Percentiles rank a stretch among this genome's conserved stretches.
These are phyloP conservation scores for Phlebiopsis gigantea DNA, from an alignment of 768 basidiomycete species.

Conservation along the genomic window DNA sequence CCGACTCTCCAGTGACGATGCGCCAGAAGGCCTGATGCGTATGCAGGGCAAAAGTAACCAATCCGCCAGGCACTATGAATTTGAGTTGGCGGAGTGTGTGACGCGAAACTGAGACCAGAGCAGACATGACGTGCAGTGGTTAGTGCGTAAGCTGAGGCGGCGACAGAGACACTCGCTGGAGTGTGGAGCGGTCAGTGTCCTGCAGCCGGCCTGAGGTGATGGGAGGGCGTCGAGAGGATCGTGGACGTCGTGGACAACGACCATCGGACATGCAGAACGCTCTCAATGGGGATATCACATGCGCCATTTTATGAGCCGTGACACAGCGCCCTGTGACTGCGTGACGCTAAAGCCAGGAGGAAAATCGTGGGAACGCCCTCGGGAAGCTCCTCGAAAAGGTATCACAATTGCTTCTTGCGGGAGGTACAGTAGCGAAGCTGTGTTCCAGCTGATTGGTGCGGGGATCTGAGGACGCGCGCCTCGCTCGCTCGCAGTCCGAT, in stretches of 20 bases:
- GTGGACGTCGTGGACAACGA: neutral
- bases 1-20: slow-evolving; percentile 31
- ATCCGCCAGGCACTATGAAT: slow-evolving; percentile 67
- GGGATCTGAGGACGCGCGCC: neutral
- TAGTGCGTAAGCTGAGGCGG: neutral
- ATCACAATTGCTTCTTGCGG: neutral
- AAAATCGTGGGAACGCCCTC: neutral
- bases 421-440: neutral
- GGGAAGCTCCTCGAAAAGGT: neutral
- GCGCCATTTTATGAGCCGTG: neutral
- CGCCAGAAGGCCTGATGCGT: slow-evolving; percentile 47
- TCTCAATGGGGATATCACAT: neutral
- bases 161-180: neutral
- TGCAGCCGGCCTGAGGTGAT: neutral
- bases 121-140: slow-evolving; percentile 13
- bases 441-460: neutral
- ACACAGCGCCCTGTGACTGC: neutral
- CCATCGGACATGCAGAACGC: neutral
- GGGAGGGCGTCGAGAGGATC: neutral
- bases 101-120: slow-evolving; percentile 28
- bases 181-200: neutral
- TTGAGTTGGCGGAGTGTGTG: slow-evolving; percentile 69
- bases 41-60: slow-evolving; percentile 56
- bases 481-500: neutral
- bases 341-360: neutral